Evolutionary conservation across 495 filamentous ascomycete species (phyloP).

Genomic region (Tuber aestivum): DNA sequence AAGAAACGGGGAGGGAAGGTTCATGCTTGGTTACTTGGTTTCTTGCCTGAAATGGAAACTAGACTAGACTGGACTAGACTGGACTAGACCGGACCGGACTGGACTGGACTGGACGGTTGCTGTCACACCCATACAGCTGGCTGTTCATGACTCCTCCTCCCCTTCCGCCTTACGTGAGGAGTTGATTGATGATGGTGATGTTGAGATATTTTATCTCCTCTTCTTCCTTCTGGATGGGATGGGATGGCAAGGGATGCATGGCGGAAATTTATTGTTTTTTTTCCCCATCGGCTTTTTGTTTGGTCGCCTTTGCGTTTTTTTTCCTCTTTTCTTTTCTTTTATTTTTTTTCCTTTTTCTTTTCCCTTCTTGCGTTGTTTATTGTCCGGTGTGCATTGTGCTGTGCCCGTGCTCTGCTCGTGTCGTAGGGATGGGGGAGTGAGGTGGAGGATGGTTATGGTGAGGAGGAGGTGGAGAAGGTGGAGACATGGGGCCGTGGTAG

Average conservation of each 20-base stretch:
- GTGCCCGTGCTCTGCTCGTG: not conserved
- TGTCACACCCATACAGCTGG: not conserved
- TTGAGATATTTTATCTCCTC: not conserved
- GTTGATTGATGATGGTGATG: not conserved
- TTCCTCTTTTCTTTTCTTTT: no score
- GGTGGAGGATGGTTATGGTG: not conserved
- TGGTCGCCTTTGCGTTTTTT: not conserved
- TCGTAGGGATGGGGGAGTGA: not conserved
- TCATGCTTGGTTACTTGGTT: not conserved
- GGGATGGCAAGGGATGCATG: not conserved
- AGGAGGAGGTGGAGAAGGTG: conserved; percentile 1
- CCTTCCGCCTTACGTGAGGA: not conserved
- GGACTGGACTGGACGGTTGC: no score
- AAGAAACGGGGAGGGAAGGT: no score
- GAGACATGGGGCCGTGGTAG: not conserved
- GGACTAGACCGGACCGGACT: no score
- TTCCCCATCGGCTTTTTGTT: not conserved
- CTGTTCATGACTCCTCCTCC: not conserved
- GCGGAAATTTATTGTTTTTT: not conserved
- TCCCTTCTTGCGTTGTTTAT: not conserved
- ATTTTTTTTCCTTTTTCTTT: no score
- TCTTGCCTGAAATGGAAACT: no score
- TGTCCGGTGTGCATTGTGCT: not conserved
- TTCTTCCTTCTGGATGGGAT: not conserved
- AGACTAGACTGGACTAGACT: no score